Evolutionary conservation across 768 basidiomycete genomes (phyloP).

Genomic region (Baorangia bicolor): DNA sequence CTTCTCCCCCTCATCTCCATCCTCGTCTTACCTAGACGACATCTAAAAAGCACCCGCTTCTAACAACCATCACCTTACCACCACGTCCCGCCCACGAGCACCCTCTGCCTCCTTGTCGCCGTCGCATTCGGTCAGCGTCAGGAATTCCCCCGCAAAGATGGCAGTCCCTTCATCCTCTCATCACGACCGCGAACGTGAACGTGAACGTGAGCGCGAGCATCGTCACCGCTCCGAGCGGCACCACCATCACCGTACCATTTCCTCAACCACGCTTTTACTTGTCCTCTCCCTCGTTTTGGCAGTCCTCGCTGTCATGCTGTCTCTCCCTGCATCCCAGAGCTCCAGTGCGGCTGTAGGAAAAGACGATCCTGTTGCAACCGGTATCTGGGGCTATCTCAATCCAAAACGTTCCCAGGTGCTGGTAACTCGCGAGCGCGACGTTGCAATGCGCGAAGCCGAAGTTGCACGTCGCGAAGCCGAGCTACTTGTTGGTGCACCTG

Average conservation of each 20-base stretch:
- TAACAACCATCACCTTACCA: constrained; percentile 30
- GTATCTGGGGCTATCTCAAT: constrained; percentile 71
- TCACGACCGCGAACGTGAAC: constrained; percentile 54
- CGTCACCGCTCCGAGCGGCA: constrained; percentile 62
- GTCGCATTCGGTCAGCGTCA: constrained; percentile 59
- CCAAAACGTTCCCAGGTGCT: constrained; percentile 83
- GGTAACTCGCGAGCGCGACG: constrained; percentile 73
- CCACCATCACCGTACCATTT: constrained; percentile 83
- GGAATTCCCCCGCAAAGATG: constrained; percentile 53
- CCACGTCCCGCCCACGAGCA: constrained; percentile 66
- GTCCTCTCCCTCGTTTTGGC: constrained; percentile 84
- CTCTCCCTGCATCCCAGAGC: constrained; percentile 62
- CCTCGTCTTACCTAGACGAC: constrained; percentile 22
- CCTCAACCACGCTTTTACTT: constrained; percentile 84
- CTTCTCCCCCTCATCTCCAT: constrained; percentile 12
- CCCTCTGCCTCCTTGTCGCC: constrained; percentile 79
- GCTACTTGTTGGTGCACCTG: constrained; percentile 77
- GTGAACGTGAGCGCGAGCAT: constrained; percentile 53
- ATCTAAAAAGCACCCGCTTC: not conserved
- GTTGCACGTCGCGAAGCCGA: constrained; percentile 89
- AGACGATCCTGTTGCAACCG: constrained; percentile 42
- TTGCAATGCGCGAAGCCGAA: constrained; percentile 82
- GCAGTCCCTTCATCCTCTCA: constrained; percentile 85
- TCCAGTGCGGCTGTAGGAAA: constrained; percentile 31
- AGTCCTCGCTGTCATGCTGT: constrained; percentile 89